phyloP scores from a whole-genome alignment of 1,284 basidiomycete species.

The Ceratobasidium sp. region DNA sequence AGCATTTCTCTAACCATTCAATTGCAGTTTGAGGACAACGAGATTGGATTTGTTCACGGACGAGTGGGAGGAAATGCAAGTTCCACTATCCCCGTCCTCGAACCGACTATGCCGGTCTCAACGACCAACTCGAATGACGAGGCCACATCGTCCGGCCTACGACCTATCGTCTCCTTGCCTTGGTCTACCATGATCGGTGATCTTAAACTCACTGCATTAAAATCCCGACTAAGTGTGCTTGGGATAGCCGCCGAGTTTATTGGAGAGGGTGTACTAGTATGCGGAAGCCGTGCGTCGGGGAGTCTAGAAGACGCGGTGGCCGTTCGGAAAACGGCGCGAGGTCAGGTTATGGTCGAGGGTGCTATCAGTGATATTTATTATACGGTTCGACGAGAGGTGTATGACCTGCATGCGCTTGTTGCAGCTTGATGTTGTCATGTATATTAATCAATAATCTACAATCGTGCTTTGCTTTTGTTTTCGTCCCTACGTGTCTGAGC shows the following conservation, averaged over 20 bases:
- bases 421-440: constrained; percentile 25
- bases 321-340: constrained; percentile 86
- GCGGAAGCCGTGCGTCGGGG: constrained; percentile 74
- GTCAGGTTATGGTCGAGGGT: constrained; percentile 89
- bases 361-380: constrained; percentile 90
- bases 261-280: constrained; percentile 95
- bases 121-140: not conserved
- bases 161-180: constrained; percentile 66
- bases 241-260: constrained; percentile 91
- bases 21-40: constrained; percentile 93
- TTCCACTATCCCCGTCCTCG: constrained; percentile 70
- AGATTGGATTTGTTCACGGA: constrained; percentile 91
- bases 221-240: constrained; percentile 77
- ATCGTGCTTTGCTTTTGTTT: constrained; percentile 48
- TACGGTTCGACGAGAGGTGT: constrained; percentile 86
- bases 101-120: constrained; percentile 55
- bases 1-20: constrained; percentile 26
- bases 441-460: constrained; percentile 6
- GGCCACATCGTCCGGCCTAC: constrained; percentile 65
- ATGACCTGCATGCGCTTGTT: constrained; percentile 87
- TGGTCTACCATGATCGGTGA: constrained; percentile 96
- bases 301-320: constrained; percentile 77
- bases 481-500: constrained; percentile 54
- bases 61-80: constrained; percentile 84
- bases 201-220: constrained; percentile 88